Evolutionary conservation across 2,329 filamentous ascomycete species (phyloP).

Genomic region (Apiospora malaysiana): DNA sequence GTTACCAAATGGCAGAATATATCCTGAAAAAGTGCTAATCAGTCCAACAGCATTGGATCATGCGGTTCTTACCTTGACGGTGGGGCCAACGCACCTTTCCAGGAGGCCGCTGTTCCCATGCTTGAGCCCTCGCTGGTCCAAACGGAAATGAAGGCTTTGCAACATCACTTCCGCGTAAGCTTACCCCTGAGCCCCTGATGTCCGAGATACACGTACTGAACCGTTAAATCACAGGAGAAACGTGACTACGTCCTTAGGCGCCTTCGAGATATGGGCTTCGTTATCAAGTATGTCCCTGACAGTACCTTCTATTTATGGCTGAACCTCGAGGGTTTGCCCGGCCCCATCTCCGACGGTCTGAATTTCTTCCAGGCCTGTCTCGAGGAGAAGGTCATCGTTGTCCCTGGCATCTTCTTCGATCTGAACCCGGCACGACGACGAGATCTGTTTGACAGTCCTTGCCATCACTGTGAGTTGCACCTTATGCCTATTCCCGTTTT

Average conservation of each 20-base stretch:
- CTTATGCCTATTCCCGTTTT: no score
- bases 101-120: conserved; percentile 91
- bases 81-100: conserved; percentile 93
- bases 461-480: conserved; percentile 71
- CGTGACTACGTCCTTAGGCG: conserved; percentile 87
- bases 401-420: conserved; percentile 98
- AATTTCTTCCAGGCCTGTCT: conserved; percentile 97
- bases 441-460: conserved; percentile 92
- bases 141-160: conserved; percentile 86
- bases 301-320: conserved; percentile 92
- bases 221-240: conserved; percentile 64
- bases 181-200: not conserved
- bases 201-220: conserved; percentile 29
- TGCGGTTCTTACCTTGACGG: conserved; percentile 95
- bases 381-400: conserved; percentile 93
- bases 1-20: conserved; percentile 32
- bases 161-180: conserved; percentile 78
- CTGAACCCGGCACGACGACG: conserved; percentile 87
- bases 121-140: conserved; percentile 84
- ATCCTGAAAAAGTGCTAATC: conserved; percentile 23
- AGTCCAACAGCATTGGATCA: conserved; percentile 68
- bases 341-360: conserved; percentile 86
- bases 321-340: conserved; percentile 71
- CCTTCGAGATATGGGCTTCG: conserved; percentile 85
- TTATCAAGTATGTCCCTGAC: conserved; percentile 82